These are phyloP conservation scores for Sphagnum tenellum DNA, from an alignment of 225 moss, liverwort and hornwort species.

Conservation along the genomic window DNA sequence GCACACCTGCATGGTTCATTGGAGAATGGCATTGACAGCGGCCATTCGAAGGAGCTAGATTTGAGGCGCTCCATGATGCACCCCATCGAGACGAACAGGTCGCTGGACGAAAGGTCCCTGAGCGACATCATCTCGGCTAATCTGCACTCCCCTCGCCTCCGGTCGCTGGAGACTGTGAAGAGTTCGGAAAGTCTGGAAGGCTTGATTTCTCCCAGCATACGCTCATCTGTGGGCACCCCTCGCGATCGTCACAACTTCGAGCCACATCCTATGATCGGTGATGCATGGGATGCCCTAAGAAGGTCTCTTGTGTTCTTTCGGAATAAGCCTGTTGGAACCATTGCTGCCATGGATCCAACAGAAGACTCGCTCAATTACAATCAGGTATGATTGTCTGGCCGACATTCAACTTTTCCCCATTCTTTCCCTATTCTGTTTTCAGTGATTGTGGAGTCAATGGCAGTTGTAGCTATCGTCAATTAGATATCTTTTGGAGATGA, in stretches of 20 bases:
- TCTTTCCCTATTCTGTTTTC: no score
- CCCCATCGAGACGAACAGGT: slow-evolving; percentile 5
- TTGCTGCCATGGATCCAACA: slow-evolving; percentile 48
- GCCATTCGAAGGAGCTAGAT: no score
- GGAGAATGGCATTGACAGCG: slow-evolving; percentile 6
- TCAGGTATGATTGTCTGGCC: slow-evolving; percentile 15
- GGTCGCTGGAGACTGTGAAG: slow-evolving; percentile 28
- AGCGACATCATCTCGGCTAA: no score
- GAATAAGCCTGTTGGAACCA: slow-evolving; percentile 42
- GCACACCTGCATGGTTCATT: slow-evolving; percentile 3
- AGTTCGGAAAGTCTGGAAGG: slow-evolving; percentile 45
- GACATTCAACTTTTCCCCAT: no score
- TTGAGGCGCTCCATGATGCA: background rate
- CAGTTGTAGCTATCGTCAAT: no score
- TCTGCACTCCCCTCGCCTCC: slow-evolving; percentile 24
- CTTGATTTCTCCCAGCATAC: slow-evolving; percentile 31
- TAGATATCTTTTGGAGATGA: no score
- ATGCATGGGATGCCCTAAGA: slow-evolving; percentile 46
- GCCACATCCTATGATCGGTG: slow-evolving; percentile 47
- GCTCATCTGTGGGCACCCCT: slow-evolving; percentile 35
- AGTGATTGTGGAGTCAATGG: no score
- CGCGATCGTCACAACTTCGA: slow-evolving; percentile 25
- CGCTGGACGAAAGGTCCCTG: slow-evolving; percentile 1
- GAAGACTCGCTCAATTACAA: slow-evolving; percentile 56
- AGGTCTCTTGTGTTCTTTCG: slow-evolving; percentile 41